phyloP scores from a whole-genome alignment of 345 rosid genomes.

The Microthlaspi erraticum region DNA sequence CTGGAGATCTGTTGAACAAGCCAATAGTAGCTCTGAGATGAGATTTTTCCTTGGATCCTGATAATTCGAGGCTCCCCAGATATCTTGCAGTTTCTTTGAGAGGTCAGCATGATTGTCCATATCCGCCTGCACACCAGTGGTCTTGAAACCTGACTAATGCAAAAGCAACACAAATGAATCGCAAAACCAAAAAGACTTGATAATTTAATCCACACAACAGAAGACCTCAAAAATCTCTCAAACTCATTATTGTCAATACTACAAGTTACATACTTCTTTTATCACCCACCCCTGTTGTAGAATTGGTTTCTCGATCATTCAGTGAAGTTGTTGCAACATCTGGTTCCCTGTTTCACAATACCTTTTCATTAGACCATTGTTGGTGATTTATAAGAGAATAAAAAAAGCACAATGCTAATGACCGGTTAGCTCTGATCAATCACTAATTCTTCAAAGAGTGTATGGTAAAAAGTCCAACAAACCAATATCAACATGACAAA shows the following conservation, averaged over 20 bases:
- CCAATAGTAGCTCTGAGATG: conserved; percentile 61
- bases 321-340: conserved; percentile 35
- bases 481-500: too few relatives aligned
- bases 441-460: not conserved
- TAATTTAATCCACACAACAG: not conserved
- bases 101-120: conserved; percentile 43
- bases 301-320: conserved; percentile 36
- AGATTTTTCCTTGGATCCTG: conserved; percentile 54
- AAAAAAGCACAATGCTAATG: not conserved
- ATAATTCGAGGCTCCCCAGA: conserved; percentile 61
- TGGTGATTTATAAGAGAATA: not conserved
- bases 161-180: conserved; percentile 33
- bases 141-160: conserved; percentile 56
- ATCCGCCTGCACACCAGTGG: conserved; percentile 75
- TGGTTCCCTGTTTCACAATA: conserved; percentile 49
- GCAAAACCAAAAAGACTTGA: not conserved
- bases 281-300: conserved; percentile 38
- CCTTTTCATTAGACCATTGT: not conserved
- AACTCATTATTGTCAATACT: conserved; percentile 39
- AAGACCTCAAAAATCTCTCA: not conserved
- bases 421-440: not conserved
- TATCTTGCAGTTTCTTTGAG: conserved; percentile 58
- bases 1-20: conserved; percentile 64
- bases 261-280: conserved; percentile 38
- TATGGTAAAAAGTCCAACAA: not conserved